Evolutionary conservation across 306 rosid genomes (phyloP).

Genomic region (Ceratonia siliqua): DNA sequence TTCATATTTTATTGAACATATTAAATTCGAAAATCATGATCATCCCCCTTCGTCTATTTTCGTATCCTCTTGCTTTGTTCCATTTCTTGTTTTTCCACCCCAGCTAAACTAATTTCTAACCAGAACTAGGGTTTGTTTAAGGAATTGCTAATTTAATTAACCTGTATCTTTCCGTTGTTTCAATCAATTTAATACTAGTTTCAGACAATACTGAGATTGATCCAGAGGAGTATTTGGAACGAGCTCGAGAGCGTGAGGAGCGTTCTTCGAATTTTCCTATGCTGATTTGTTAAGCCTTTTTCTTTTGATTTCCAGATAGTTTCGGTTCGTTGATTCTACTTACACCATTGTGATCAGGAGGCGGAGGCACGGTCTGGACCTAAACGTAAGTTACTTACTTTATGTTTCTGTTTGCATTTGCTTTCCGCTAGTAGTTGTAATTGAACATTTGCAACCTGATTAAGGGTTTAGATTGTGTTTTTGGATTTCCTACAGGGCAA

Average conservation of each 20-base stretch:
- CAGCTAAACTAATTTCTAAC: neutral
- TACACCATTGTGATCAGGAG: conserved; percentile 45
- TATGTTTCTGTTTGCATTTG: neutral
- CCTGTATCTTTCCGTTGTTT: neutral
- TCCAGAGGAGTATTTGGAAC: conserved; percentile 81
- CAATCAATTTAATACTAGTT: neutral
- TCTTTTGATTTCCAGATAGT: conserved; percentile 3
- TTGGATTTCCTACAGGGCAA: neutral
- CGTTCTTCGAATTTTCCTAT: neutral
- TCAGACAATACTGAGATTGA: conserved; percentile 33
- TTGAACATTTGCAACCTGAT: neutral
- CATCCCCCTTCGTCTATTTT: too few relatives aligned
- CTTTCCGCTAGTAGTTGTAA: neutral
- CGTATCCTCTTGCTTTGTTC: neutral
- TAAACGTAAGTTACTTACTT: conserved; percentile 49
- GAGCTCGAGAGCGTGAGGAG: conserved; percentile 85
- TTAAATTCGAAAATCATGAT: too few relatives aligned
- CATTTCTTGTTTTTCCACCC: neutral
- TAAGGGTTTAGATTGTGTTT: conserved; percentile 1
- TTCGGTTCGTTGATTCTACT: neutral
- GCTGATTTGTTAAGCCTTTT: neutral
- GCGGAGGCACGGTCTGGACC: conserved; percentile 52
- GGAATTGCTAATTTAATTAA: conserved; percentile 6
- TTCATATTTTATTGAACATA: too few relatives aligned
- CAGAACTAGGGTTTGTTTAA: conserved; percentile 30